Percentiles rank a stretch among this genome's conserved stretches.
Conservation (phyloP, 2,329 filamentous ascomycete species). For the Pseudopyricularia cyperi region DNA sequence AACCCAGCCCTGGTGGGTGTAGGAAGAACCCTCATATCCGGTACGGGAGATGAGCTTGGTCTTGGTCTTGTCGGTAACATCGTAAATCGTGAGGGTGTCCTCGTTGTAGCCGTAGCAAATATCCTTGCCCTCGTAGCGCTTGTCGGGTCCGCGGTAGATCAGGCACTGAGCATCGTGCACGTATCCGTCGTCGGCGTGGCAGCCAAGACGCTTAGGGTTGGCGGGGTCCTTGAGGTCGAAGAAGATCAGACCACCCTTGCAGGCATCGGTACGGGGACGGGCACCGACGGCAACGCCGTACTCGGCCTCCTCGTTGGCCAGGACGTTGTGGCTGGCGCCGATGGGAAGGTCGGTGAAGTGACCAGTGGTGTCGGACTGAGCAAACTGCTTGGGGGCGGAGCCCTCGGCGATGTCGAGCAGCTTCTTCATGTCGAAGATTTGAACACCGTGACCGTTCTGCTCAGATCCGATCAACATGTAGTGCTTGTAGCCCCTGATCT, state of each 20-base stretch:
- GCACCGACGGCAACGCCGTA: slow-evolving; percentile 31
- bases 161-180: slow-evolving; percentile 50
- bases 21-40: slow-evolving; percentile 40
- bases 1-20: slow-evolving; percentile 44
- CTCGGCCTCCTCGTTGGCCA: slow-evolving; percentile 8
- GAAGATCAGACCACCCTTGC: slow-evolving; percentile 31
- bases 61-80: slow-evolving; percentile 34
- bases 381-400: slow-evolving; percentile 12
- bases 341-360: slow-evolving; percentile 3
- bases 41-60: slow-evolving; percentile 36
- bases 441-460: slow-evolving; percentile 38
- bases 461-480: slow-evolving; percentile 25
- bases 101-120: slow-evolving; percentile 46
- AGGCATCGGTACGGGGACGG: slow-evolving; percentile 16
- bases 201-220: slow-evolving; percentile 39
- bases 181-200: slow-evolving; percentile 41
- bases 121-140: slow-evolving; percentile 30
- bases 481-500: slow-evolving; percentile 30
- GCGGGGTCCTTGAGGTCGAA: slow-evolving; percentile 40
- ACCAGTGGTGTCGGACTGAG: neutral
- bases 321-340: slow-evolving; percentile 2
- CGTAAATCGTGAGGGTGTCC: slow-evolving; percentile 36
- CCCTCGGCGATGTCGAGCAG: slow-evolving; percentile 31
- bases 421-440: slow-evolving; percentile 51
- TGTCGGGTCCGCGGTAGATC: slow-evolving; percentile 36